These are phyloP conservation scores for Aspergillus funiculosus DNA, from an alignment of 495 filamentous ascomycete genomes.

Conservation along the genomic window DNA sequence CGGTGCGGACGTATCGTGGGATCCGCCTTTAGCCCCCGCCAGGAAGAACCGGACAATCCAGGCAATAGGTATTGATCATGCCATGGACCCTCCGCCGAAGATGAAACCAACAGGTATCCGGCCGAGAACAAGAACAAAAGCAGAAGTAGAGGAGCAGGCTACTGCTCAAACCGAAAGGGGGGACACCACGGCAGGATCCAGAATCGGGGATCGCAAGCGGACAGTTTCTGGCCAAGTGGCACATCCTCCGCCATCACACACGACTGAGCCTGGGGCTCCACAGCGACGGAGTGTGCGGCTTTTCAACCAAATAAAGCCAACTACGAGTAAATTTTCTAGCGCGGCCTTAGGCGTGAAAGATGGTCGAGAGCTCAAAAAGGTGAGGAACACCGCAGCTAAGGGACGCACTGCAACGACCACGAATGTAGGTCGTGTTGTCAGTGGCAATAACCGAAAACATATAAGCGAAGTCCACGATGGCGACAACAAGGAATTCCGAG, in stretches of 20 bases:
- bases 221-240: slow-evolving; percentile 79
- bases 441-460: slow-evolving; percentile 61
- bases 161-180: slow-evolving; percentile 27
- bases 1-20: slow-evolving; percentile 33
- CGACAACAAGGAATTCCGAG: slow-evolving; percentile 52
- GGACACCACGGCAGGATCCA: slow-evolving; percentile 31
- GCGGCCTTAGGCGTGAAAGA: slow-evolving; percentile 51
- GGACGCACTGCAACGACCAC: slow-evolving; percentile 49
- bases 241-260: slow-evolving; percentile 48
- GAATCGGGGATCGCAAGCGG: slow-evolving; percentile 63
- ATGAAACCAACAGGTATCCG: slow-evolving; percentile 52
- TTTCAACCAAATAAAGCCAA: slow-evolving; percentile 62
- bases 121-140: slow-evolving; percentile 44
- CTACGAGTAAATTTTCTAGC: slow-evolving; percentile 49
- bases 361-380: slow-evolving; percentile 71
- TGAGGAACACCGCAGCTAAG: slow-evolving; percentile 58
- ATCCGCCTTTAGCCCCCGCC: slow-evolving; percentile 63
- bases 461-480: slow-evolving; percentile 61
- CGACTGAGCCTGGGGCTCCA: slow-evolving; percentile 58
- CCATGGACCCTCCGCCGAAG: slow-evolving; percentile 57
- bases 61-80: slow-evolving; percentile 43
- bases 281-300: slow-evolving; percentile 75
- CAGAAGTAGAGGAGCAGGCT: slow-evolving; percentile 46
- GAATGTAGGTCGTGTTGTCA: slow-evolving; percentile 76
- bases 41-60: slow-evolving; percentile 58